Percentiles rank a stretch among this genome's conserved stretches.
These are phyloP conservation scores for Rhodotorula babjevae DNA, from an alignment of 768 basidiomycete species.

Conservation along the genomic window DNA sequence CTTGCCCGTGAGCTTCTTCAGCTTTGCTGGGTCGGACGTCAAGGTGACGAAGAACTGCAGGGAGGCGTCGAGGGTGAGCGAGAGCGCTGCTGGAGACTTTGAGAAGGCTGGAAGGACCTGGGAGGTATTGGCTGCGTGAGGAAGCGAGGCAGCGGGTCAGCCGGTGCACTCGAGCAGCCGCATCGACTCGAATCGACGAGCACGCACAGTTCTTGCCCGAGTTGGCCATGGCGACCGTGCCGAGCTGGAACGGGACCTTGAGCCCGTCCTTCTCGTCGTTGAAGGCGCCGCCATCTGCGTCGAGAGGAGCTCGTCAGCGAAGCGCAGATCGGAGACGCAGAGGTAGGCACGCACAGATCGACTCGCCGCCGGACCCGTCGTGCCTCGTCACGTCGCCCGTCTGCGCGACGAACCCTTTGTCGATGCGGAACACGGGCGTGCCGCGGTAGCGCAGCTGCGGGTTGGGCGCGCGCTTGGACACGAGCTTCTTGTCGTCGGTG, in stretches of 20 bases:
- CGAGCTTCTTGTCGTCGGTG: conserved; percentile 51
- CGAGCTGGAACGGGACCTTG: conserved; percentile 49
- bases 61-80: background rate
- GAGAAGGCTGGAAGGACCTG: conserved; percentile 20
- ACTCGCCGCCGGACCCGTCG: conserved; percentile 58
- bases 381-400: conserved; percentile 57
- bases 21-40: conserved; percentile 49
- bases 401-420: conserved; percentile 55
- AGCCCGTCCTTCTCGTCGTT: conserved; percentile 57
- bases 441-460: conserved; percentile 52
- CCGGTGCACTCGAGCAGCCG: no score
- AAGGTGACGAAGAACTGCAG: conserved; percentile 57
- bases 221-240: conserved; percentile 57
- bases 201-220: conserved; percentile 52
- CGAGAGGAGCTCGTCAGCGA: no score
- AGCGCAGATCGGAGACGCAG: no score
- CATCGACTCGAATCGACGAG: no score
- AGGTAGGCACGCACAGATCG: conserved; percentile 46
- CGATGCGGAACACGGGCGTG: conserved; percentile 53
- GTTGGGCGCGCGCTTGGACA: conserved; percentile 53
- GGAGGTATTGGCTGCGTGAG: conserved; percentile 31
- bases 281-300: conserved; percentile 52
- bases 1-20: conserved; percentile 55
- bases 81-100: background rate
- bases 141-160: no score